Evolutionary conservation across 2,329 filamentous ascomycete genomes (phyloP).

Genomic region (Colletotrichum caudatum): DNA sequence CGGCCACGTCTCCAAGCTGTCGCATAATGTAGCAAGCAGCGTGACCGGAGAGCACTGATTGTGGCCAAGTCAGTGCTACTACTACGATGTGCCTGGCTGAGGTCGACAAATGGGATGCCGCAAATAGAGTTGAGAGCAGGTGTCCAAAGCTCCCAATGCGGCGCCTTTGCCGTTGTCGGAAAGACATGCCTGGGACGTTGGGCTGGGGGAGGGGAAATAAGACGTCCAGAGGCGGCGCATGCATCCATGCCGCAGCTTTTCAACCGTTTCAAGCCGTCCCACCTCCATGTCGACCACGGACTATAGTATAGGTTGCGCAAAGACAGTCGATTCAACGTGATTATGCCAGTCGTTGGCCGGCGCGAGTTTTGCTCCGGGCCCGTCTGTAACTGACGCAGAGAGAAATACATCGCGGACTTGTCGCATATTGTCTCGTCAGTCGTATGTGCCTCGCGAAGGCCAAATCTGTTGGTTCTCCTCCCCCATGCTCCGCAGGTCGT

Average conservation of each 20-base stretch:
- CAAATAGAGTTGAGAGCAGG: constrained; percentile 39
- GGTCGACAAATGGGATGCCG: constrained; percentile 8
- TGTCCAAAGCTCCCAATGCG: constrained; percentile 39
- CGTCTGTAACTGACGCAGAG: background rate
- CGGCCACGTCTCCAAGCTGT: background rate
- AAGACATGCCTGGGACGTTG: constrained; percentile 10
- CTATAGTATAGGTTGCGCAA: constrained; percentile 12
- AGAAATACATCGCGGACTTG: background rate
- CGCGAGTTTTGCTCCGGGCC: background rate
- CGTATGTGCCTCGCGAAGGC: background rate
- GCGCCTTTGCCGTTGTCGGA: constrained; percentile 15
- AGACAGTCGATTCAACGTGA: constrained; percentile 16
- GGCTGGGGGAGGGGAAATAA: background rate
- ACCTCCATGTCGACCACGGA: constrained; percentile 7
- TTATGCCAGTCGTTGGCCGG: background rate
- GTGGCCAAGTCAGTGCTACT: background rate
- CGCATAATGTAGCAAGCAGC: constrained; percentile 28
- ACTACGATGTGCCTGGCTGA: background rate
- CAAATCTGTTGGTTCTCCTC: constrained; percentile 6
- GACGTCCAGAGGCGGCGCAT: constrained; percentile 17
- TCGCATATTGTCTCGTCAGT: background rate
- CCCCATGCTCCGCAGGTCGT: background rate
- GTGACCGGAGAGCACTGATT: constrained; percentile 30
- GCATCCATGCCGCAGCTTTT: constrained; percentile 35
- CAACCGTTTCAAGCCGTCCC: constrained; percentile 34